Evolutionary conservation across 140 eudicot genomes (phyloP), one percentile per base, ranked within the genome.

Genomic region (Eryngium alpinum): DNA sequence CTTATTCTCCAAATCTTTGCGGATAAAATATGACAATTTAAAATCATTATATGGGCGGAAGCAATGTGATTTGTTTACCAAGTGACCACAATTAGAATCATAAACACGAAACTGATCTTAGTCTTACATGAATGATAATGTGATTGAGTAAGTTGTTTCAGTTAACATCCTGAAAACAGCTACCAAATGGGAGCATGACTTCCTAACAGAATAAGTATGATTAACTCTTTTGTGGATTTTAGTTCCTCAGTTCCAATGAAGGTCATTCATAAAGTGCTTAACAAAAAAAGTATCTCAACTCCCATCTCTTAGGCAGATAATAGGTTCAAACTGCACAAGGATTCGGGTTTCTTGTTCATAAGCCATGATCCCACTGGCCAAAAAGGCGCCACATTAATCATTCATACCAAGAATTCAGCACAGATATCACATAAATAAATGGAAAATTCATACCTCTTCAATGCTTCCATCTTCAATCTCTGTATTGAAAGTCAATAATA

Each of bases 381-480:
- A 27, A 65, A n/a, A 7, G 16, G 9, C 27, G 7, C 10, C 31
- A 22, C 77, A 43, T 33, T 43, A 19, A 5, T 44, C 3, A 24
- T 14, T 5, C 59, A 17, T n/a, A n/a, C 25, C 38, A 49, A 74
- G 60, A 46, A 46, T 24, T 5, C 17, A 3, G 63, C 65, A 51
- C 24, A 76, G 12, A 19, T 22, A 1, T 9, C 14, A 24, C n/a
- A 25, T 12, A 65, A 9, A 3, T 65, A 46, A 51, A 17, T 52
- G 11, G 22, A 29, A 2, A 25, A 15, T n/a, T 0, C 21, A 29
- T 76, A 87, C 90, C 90, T 81, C 84, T 75, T 87, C 90, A 44
- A 87, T 84, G 84, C 90, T 87, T 46, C 90, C 90, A 79, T 87
- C 90, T 51, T 84, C 88, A 79, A 87, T 87, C 72, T 87, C 90